Percentiles rank a stretch among this genome's conserved stretches.
These are phyloP conservation scores for Tolypocladium cylindrosporum DNA, from an alignment of 2,329 filamentous ascomycete genomes.

Conservation along the genomic window DNA sequence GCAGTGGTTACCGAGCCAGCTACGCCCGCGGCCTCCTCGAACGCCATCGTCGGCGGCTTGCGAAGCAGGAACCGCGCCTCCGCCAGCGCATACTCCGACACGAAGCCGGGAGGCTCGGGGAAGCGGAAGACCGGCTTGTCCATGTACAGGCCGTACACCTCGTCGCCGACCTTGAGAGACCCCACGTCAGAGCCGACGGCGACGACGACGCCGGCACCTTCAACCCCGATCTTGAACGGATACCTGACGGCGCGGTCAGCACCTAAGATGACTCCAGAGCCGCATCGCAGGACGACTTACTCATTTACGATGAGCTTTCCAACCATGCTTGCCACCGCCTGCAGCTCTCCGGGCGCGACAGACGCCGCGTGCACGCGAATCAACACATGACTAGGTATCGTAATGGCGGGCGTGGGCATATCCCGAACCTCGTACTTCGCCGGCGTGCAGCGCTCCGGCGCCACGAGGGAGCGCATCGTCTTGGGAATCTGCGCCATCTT, in stretches of 20 bases:
- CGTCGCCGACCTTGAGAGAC: constrained; percentile 20
- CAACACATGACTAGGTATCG: constrained; percentile 31
- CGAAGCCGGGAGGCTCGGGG: constrained; percentile 18
- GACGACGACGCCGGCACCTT: constrained; percentile 23
- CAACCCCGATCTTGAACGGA: constrained; percentile 14
- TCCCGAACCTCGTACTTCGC: constrained; percentile 27
- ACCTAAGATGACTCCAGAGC: not conserved
- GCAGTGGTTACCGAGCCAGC: constrained; percentile 29
- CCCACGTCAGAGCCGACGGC: constrained; percentile 17
- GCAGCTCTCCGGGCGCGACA: constrained; percentile 25
- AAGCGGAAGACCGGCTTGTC: constrained; percentile 25
- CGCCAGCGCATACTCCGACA: constrained; percentile 29
- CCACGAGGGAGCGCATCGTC: constrained; percentile 34
- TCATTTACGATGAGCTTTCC: constrained; percentile 14
- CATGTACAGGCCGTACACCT: constrained; percentile 27
- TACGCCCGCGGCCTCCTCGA: constrained; percentile 26
- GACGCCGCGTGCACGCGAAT: constrained; percentile 26
- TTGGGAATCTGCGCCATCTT: constrained; percentile 20
- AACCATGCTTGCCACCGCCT: constrained; percentile 15
- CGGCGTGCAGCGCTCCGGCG: constrained; percentile 27
- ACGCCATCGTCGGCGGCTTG: constrained; percentile 20
- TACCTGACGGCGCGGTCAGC: constrained; percentile 6
- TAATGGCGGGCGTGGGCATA: constrained; percentile 33
- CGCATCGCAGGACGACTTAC: constrained; percentile 10
- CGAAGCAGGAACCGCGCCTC: constrained; percentile 22